Percentiles rank a stretch among this genome's conserved stretches.
Conservation (phyloP, 768 basidiomycete genomes). For the Suillus brevipes region DNA sequence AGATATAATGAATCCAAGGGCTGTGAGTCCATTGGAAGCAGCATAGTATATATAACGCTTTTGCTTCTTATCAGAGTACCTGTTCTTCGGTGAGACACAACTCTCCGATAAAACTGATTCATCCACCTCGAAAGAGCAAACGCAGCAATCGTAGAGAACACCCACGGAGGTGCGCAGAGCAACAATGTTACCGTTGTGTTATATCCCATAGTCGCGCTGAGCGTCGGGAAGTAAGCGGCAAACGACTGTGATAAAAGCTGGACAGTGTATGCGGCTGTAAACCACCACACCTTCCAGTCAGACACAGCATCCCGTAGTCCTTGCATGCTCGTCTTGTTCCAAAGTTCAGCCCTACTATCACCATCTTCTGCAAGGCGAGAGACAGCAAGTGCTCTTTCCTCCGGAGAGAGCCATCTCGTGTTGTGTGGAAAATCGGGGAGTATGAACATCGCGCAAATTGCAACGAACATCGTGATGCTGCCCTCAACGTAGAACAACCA, state of each 20-base stretch:
- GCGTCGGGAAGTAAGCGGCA: slow-evolving; percentile 26
- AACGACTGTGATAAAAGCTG: slow-evolving; percentile 20
- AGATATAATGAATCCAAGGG: slow-evolving; percentile 65
- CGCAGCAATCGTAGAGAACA: slow-evolving; percentile 31
- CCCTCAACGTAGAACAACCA: slow-evolving; percentile 33
- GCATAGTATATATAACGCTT: slow-evolving; percentile 72
- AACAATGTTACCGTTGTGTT: slow-evolving; percentile 40
- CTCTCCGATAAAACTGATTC: neutral
- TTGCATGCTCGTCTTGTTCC: slow-evolving; percentile 19
- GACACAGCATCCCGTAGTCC: slow-evolving; percentile 39
- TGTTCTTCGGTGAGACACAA: slow-evolving; percentile 13
- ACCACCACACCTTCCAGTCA: slow-evolving; percentile 44
- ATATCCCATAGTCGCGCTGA: slow-evolving; percentile 38
- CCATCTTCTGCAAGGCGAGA: slow-evolving; percentile 32
- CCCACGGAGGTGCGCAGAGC: slow-evolving; percentile 42
- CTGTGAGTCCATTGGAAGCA: slow-evolving; percentile 49
- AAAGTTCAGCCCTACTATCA: slow-evolving; percentile 17
- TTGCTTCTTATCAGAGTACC: slow-evolving; percentile 65
- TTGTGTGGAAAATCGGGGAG: slow-evolving; percentile 40
- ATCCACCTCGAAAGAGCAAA: slow-evolving; percentile 19
- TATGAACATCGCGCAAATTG: slow-evolving; percentile 33
- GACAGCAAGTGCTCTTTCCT: slow-evolving; percentile 32
- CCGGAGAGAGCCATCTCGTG: slow-evolving; percentile 31
- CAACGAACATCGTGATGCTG: slow-evolving; percentile 34
- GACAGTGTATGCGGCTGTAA: slow-evolving; percentile 26